Base-by-base conservation (phyloP, 495 filamentous ascomycete genomes). In the Penicillium dipodomyicola region DNA sequence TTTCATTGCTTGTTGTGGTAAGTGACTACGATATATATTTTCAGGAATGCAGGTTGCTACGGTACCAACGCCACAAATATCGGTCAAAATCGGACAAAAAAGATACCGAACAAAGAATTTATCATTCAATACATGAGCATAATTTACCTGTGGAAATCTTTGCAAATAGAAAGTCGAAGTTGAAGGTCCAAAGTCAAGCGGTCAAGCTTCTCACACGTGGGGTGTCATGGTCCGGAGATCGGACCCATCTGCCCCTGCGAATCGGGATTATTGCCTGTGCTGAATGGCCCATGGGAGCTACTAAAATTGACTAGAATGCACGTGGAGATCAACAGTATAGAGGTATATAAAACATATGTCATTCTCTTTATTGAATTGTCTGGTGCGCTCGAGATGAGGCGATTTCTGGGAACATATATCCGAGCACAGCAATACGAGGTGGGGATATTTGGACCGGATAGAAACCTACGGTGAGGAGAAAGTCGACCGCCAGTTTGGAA, bases 171-270 rank as follows among this genome's bases (percentile, higher is more conserved):
- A 44, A 23, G 12, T 15, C 20, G 15, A 37, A 37, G 23, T 40
- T n/a, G 22, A 23, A 35, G 15, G 14, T 29, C 35, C 56, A 49
- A 56, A 61, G 50, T 19, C 37, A 25, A 32, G 63, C 63, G 64
- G 69, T 66, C 62, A 69, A 70, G 57, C 62, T 64, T 65, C 63
- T 29, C 56, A 62, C 65, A 72, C 69, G 69, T 72, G 69, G 67
- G 3, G 57, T 39, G n/a, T 65, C 48, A 59, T 50, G 43, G 27
- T 62, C 62, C 53, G 49, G 47, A 65, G 63, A 70, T 65, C 65
- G 56, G 64, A 43, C 49, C 49, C 40, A 56, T 54, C 37, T 19
- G 23, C 35, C 30, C 42, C 52, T 54, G 58, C 49, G 48, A 53
- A 59, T 59, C 60, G 41, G 48, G 17, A 39, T 10, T 39, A 19